Evolutionary conservation across 768 basidiomycete genomes (phyloP), one percentile per base, ranked within the genome.

Genomic region (Amanita jacksonii): DNA sequence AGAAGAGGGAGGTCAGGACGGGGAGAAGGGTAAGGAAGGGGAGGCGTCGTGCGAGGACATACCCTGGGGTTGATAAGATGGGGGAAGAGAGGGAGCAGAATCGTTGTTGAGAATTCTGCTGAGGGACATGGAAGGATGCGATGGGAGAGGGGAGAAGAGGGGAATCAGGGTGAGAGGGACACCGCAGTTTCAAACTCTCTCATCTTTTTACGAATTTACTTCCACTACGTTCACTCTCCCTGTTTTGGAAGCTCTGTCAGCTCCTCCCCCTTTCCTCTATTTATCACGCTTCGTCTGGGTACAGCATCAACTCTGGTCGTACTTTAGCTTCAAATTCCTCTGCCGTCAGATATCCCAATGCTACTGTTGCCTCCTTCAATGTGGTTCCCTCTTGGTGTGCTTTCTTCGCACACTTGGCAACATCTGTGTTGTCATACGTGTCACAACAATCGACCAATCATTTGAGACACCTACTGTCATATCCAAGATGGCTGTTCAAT

Each of bases 341-440:
- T 0, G 79, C 69, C 1, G 85, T 85, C 55, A 98, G 62, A 63
- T 87, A 81, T 38, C 89, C 90, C 27, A 97, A 75, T 15, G 79
- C 63, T 36, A 98, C 82, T 8, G 92, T 91, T 32, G 96, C 91
- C 66, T 91, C 85, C 71, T 94, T 98, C 62, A 98, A 59, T 48
- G 96, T 98, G 38, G 82, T 87, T 20, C 96, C 96, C 65, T 99
- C 92, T 62, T 85, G 90, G 73, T 98, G 96, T n/a, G 96, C 96
- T 64, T 98, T 98, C 77, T 99, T 99, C 22, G 96, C 96, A 57
- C 87, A 90, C 67, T 88, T 92, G 39, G 96, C 96, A 39, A 98
- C 96, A 65, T 96, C 92, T 97, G 58, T 33, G 32, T 49, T 43
- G 36, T n/a, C 16, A 34, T 51, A 39, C 48, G 47, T 41, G 50